Evolutionary conservation across 768 basidiomycete genomes (phyloP).

Genomic region (Leucocoprinus sp.): DNA sequence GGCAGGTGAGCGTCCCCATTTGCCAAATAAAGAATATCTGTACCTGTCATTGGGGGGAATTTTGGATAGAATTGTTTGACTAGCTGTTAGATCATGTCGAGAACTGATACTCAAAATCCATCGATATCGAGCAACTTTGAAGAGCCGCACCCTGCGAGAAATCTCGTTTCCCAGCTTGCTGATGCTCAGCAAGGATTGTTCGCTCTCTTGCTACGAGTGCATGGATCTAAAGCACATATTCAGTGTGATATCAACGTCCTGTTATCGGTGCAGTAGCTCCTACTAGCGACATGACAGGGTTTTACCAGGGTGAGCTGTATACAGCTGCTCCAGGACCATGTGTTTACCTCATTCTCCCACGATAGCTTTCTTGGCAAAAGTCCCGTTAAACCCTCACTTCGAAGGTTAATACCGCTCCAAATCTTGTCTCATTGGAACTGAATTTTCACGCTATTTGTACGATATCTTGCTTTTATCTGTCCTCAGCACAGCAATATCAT

Average conservation of each 20-base stretch:
- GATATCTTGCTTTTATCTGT: too few relatives aligned
- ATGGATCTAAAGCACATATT: conserved; percentile 48
- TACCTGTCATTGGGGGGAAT: conserved; percentile 83
- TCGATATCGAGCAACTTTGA: neutral
- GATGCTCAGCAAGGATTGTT: conserved; percentile 79
- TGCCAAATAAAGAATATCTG: conserved; percentile 7
- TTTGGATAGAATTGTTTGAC: conserved; percentile 85
- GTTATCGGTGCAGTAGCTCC: neutral
- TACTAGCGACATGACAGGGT: conserved; percentile 25
- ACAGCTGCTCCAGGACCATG: neutral
- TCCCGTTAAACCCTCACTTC: too few relatives aligned
- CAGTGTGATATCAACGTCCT: neutral
- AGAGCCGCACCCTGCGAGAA: conserved; percentile 72
- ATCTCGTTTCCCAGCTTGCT: conserved; percentile 65
- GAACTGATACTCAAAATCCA: neutral
- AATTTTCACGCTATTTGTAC: too few relatives aligned
- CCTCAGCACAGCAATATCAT: too few relatives aligned
- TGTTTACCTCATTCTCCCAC: conserved; percentile 10
- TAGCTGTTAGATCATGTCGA: conserved; percentile 37
- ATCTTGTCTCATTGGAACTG: too few relatives aligned
- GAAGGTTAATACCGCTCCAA: too few relatives aligned
- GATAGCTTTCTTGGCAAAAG: too few relatives aligned
- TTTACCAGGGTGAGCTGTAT: neutral
- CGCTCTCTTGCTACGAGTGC: conserved; percentile 74
- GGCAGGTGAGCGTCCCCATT: neutral